Percentiles rank a stretch among this genome's conserved stretches.
phyloP scores from a whole-genome alignment of 495 filamentous ascomycete species.

The Penicillium paxilli region DNA sequence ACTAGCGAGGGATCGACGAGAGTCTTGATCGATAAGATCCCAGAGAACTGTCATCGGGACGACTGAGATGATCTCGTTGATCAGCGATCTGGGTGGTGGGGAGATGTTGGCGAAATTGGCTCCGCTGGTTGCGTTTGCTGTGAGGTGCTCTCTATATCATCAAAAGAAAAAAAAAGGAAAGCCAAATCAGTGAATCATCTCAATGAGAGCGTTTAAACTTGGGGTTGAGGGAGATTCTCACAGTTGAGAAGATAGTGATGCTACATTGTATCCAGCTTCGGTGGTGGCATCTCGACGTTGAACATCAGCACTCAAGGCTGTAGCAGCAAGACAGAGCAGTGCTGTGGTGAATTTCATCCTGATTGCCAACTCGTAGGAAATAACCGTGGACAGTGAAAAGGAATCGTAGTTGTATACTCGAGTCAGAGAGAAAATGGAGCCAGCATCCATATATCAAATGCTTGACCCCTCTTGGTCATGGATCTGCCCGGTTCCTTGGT shows the following conservation, averaged over 20 bases:
- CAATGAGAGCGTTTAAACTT: not conserved
- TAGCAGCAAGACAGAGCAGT: constrained; percentile 5
- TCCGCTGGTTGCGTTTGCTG: constrained; percentile 16
- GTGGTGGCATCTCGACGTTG: constrained; percentile 13
- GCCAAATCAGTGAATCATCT: not conserved
- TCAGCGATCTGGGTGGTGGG: constrained; percentile 25
- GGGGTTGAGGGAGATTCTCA: too few species aligned
- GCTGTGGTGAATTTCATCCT: constrained; percentile 9
- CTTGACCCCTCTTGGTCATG: constrained; percentile 13
- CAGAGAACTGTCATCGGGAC: constrained; percentile 28
- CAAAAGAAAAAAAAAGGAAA: too few species aligned
- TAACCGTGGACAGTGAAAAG: not conserved
- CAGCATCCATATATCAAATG: constrained; percentile 22
- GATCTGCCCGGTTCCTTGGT: not conserved
- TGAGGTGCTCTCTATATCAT: not conserved
- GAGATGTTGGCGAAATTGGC: constrained; percentile 36
- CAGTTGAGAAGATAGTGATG: constrained; percentile 15
- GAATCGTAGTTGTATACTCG: not conserved
- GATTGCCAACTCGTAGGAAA: not conserved
- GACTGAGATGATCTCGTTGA: constrained; percentile 28
- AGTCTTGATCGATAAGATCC: constrained; percentile 24
- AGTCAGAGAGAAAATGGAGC: not conserved
- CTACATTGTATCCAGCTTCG: constrained; percentile 12
- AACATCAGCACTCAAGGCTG: constrained; percentile 8
- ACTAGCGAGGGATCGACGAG: constrained; percentile 31